phyloP scores from a whole-genome alignment of 1,139 yeast genomes.

The Suhomyces yuchorum region DNA sequence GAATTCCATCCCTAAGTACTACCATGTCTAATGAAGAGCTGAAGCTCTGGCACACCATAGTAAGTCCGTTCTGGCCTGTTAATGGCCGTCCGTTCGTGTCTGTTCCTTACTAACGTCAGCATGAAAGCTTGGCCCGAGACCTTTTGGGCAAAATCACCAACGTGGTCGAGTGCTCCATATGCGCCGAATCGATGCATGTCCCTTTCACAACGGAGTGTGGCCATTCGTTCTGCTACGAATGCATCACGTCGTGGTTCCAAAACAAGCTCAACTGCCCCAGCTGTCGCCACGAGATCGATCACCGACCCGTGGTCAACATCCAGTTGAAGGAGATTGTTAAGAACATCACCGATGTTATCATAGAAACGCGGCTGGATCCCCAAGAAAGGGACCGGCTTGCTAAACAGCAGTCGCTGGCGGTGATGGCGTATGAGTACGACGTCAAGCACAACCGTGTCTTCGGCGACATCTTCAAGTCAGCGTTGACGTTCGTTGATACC shows the following conservation, averaged over 20 bases:
- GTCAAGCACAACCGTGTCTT: conserved; percentile 38
- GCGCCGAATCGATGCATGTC: conserved; percentile 48
- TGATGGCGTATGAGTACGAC: conserved; percentile 42
- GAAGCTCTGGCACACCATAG: conserved; percentile 20
- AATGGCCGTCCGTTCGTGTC: background rate
- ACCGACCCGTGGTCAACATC: conserved; percentile 49
- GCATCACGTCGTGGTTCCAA: conserved; percentile 54
- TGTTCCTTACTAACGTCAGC: conserved; percentile 21
- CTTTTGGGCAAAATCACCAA: conserved; percentile 29
- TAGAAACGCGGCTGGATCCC: conserved; percentile 27
- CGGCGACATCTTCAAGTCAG: conserved; percentile 52
- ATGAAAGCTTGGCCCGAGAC: conserved; percentile 18
- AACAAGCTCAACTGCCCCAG: conserved; percentile 55
- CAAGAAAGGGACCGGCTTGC: conserved; percentile 24
- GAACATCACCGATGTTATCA: conserved; percentile 31
- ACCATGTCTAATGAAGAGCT: conserved; percentile 9
- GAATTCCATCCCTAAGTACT: background rate
- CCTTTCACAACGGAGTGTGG: conserved; percentile 48
- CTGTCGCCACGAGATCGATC: conserved; percentile 48
- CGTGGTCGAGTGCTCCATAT: conserved; percentile 43
- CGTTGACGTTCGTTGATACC: conserved; percentile 55
- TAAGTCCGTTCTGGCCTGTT: conserved; percentile 13
- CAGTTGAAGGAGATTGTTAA: conserved; percentile 42
- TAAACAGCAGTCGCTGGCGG: conserved; percentile 28
- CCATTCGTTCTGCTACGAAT: conserved; percentile 50